A percentile compares a stretch with the other conserved stretches of the same genome.
Conservation (phyloP, 352 stramenopile genomes). For the Globisporangium recalcitrans region DNA sequence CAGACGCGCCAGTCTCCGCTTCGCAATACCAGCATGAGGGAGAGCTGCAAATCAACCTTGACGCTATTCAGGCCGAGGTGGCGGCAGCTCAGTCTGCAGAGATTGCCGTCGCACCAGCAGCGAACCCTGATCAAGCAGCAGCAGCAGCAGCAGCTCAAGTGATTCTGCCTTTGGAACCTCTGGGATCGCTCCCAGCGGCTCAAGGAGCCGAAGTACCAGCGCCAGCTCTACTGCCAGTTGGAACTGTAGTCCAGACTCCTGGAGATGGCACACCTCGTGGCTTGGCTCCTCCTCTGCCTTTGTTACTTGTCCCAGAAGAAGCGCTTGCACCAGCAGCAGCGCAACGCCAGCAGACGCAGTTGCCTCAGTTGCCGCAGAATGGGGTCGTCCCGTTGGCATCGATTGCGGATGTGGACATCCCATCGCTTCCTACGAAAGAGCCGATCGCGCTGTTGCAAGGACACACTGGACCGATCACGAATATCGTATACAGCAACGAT, state of each 20-base stretch:
- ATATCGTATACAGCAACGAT: conserved; percentile 89
- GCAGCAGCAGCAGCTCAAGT: not conserved
- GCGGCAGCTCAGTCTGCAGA: not conserved
- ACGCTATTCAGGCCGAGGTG: not conserved
- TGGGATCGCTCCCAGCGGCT: not conserved
- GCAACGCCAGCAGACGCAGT: conserved; percentile 28
- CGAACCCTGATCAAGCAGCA: not conserved
- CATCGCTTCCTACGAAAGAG: conserved; percentile 36
- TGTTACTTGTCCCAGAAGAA: not conserved
- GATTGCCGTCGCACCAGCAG: not conserved
- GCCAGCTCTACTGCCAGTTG: conserved; percentile 13
- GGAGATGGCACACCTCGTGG: not conserved
- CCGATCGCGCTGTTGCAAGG: conserved; percentile 70
- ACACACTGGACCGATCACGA: conserved; percentile 91
- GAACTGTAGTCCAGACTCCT: conserved; percentile 18
- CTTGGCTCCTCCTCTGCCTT: not conserved
- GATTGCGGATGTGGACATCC: conserved; percentile 43
- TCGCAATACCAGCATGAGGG: conserved; percentile 48
- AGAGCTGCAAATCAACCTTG: conserved; percentile 23
- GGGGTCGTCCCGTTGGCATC: conserved; percentile 30
- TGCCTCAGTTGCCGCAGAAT: conserved; percentile 49
- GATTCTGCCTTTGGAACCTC: not conserved
- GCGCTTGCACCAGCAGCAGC: not conserved
- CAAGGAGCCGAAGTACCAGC: not conserved
- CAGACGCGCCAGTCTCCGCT: conserved; percentile 40